Evolutionary conservation across 2,329 filamentous ascomycete genomes (phyloP), one percentile per base, ranked within the genome.

Genomic region (Huntiella savannae): DNA sequence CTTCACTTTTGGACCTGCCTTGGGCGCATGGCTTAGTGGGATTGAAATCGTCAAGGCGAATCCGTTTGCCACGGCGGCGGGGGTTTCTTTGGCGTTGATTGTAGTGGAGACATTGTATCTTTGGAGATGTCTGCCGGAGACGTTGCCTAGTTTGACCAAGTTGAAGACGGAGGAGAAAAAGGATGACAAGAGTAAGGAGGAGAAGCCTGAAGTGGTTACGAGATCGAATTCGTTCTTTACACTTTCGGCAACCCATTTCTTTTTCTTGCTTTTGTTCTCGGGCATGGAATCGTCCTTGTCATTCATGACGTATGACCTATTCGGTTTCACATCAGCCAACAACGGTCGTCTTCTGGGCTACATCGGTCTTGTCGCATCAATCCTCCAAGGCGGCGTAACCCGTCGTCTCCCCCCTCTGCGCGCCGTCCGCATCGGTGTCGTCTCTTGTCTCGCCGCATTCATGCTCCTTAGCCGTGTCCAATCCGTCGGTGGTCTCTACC

Each of bases 281-380:
- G 91, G 91, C 50, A 88, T 98, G 81, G 91, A 98, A 59, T 96
- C 94, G 61, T 94, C 86, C 1, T 72, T 98, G 3, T 87, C 91
- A 0, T 98, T 98, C 60, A 87, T 98, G 76, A 96, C 88, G 0
- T 93, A 91, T 56, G 88, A 94, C 45, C 73, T 98, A 39, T 96
- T 96, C 60, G 73, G 73, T 6, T 92, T 91, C 58, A 75, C 70
- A 8, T 80, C 86, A 1, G 73, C 77, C 38, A 73, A 84, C 45
- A 93, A 92, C 53, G 91, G 91, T 12, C 75, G 78, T 8, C 69
- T 98, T 2, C 75, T 98, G 2, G 88, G 91, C 4, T 91, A 82
- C 61, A 83, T 98, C 55, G 91, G 91, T 0, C 73, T 98, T 3
- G 73, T 96, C 5, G 87, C 91, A 6, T 91, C 86, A 0, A 56